Conservation (phyloP, 129 eudicot species). For the Artemisia argyi region DNA sequence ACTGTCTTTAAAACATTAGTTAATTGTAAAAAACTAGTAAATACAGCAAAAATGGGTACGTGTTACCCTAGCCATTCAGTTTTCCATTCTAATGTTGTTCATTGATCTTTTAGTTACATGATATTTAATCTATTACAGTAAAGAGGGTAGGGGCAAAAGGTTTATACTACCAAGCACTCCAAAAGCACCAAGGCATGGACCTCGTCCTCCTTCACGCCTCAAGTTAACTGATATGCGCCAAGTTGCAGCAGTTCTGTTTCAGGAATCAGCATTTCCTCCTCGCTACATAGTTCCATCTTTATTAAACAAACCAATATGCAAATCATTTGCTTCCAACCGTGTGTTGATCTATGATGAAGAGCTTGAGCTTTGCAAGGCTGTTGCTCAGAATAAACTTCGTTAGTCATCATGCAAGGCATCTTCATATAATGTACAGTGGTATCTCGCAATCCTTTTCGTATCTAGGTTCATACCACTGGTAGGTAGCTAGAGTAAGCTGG, state of each 20-base stretch:
- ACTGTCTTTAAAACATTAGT: no score
- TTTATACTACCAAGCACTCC: conserved; percentile 75
- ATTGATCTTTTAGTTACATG: background rate
- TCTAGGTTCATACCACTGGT: conserved; percentile 26
- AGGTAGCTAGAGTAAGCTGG: conserved; percentile 31
- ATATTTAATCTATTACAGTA: conserved; percentile 43
- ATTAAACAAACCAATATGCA: conserved; percentile 69
- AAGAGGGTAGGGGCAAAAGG: conserved; percentile 43
- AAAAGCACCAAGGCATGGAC: conserved; percentile 95
- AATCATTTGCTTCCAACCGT: conserved; percentile 75
- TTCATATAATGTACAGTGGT: conserved; percentile 31
- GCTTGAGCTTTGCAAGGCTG: conserved; percentile 94
- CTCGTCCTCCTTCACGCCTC: conserved; percentile 94
- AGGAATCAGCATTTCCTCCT: conserved; percentile 64
- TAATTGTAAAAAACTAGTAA: no score
- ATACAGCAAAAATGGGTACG: no score
- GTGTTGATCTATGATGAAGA: conserved; percentile 87
- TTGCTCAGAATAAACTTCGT: conserved; percentile 92
- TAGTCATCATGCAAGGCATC: conserved; percentile 28
- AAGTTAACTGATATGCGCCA: conserved; percentile 81
- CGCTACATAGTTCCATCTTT: conserved; percentile 74
- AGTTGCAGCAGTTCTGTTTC: conserved; percentile 90
- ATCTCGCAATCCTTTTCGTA: conserved; percentile 12
- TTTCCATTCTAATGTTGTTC: no score
- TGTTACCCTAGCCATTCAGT: no score